Evolutionary conservation across 805 yeast species (phyloP).

Genomic region (Lipomyces yamadae): DNA sequence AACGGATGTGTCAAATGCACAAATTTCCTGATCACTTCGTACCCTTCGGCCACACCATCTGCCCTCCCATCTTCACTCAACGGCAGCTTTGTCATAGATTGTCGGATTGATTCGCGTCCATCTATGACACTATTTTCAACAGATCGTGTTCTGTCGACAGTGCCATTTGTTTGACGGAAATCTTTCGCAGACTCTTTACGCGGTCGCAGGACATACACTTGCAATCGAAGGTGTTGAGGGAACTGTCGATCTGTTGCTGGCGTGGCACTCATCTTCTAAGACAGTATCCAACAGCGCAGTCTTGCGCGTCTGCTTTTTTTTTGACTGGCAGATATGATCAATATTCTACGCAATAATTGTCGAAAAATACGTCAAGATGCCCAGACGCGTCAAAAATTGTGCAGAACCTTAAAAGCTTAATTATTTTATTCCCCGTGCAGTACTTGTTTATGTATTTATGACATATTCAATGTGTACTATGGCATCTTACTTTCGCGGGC

Average conservation of each 20-base stretch:
- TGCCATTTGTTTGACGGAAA: neutral
- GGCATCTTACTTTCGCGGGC: no score
- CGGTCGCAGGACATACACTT: slow-evolving; percentile 1
- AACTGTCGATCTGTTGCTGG: neutral
- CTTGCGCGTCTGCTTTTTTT: neutral
- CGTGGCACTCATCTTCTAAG: slow-evolving; percentile 6
- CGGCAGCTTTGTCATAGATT: neutral
- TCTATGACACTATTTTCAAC: no score
- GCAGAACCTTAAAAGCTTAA: no score
- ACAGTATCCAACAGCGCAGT: neutral
- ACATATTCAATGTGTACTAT: no score
- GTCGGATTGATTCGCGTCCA: no score
- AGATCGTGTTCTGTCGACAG: neutral
- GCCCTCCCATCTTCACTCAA: neutral
- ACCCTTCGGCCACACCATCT: neutral
- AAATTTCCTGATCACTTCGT: slow-evolving; percentile 15
- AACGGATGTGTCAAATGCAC: slow-evolving; percentile 23
- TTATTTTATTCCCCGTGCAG: no score
- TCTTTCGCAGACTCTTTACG: neutral
- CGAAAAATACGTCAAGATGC: no score
- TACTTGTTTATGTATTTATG: no score
- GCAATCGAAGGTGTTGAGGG: neutral
- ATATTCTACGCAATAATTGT: neutral
- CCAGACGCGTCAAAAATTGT: no score
- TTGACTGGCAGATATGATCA: neutral